phyloP scores from a whole-genome alignment of 2,329 filamentous ascomycete species.

The Aureobasidium pullulans region DNA sequence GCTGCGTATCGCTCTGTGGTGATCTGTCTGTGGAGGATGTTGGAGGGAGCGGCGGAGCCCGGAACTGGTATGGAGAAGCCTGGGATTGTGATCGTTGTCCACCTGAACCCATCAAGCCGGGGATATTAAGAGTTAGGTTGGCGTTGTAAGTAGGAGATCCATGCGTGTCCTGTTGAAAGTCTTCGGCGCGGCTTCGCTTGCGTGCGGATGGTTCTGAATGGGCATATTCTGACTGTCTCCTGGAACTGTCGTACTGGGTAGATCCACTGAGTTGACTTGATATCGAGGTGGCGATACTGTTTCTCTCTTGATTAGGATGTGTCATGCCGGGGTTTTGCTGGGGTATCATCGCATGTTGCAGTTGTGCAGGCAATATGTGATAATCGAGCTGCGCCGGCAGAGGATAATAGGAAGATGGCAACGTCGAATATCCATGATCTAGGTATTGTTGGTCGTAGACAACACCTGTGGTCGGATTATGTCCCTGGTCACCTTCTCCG shows the following conservation, averaged over 20 bases:
- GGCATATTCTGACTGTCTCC: not conserved
- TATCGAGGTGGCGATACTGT: not conserved
- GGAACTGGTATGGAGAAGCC: not conserved
- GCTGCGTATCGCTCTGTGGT: not conserved
- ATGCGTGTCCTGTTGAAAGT: not conserved
- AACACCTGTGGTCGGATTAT: not conserved
- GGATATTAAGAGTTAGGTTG: not conserved
- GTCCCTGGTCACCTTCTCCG: not conserved
- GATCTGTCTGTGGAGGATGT: not conserved
- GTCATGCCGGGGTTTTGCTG: not conserved
- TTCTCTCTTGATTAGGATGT: not conserved
- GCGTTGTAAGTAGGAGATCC: not conserved
- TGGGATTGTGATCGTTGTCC: not conserved
- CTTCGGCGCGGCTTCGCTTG: slow-evolving; percentile 10
- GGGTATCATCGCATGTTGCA: not conserved
- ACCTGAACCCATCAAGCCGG: not conserved
- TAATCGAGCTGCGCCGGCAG: not conserved
- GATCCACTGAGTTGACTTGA: not conserved
- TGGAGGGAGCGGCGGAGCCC: not conserved
- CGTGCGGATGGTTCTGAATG: not conserved
- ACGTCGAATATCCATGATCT: not conserved
- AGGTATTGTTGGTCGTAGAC: not conserved
- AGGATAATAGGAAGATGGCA: not conserved
- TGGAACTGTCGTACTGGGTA: not conserved
- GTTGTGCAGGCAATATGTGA: not conserved